phyloP scores from a whole-genome alignment of 371 early-diverging fungal species.

The Mucor mucedo region DNA sequence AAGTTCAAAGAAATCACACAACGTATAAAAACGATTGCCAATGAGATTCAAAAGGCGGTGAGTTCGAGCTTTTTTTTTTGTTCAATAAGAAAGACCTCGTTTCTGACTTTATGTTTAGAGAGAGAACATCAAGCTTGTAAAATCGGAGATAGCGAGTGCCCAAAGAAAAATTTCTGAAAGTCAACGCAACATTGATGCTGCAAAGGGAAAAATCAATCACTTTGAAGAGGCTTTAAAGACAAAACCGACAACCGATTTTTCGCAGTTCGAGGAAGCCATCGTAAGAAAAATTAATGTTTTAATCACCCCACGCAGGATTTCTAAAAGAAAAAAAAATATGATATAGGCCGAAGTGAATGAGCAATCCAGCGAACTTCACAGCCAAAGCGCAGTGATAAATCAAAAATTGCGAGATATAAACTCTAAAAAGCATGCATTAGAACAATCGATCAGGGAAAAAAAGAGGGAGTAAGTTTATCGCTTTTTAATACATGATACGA shows the following conservation, averaged over 20 bases:
- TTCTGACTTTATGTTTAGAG: conserved; percentile 1
- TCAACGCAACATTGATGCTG: conserved; percentile 37
- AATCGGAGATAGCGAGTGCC: conserved; percentile 27
- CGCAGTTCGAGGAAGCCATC: conserved; percentile 41
- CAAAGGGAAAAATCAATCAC: conserved; percentile 53
- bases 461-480: conserved; percentile 26
- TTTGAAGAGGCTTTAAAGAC: conserved; percentile 41
- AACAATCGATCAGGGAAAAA: conserved; percentile 30
- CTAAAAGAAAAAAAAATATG: not conserved
- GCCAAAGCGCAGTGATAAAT: not conserved
- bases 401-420: not conserved
- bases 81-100: not conserved
- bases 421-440: not conserved
- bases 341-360: conserved; percentile 15
- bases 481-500: not conserved
- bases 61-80: not conserved
- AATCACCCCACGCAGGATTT: no score
- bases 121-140: not conserved
- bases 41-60: not conserved
- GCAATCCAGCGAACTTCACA: conserved; percentile 9
- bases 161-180: conserved; percentile 47
- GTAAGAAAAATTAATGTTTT: conserved; percentile 25
- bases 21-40: not conserved
- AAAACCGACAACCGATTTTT: conserved; percentile 34
- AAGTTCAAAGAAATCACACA: not conserved